phyloP scores from a whole-genome alignment of 768 basidiomycete genomes.

The Naganishia vaughanmartiniae region DNA sequence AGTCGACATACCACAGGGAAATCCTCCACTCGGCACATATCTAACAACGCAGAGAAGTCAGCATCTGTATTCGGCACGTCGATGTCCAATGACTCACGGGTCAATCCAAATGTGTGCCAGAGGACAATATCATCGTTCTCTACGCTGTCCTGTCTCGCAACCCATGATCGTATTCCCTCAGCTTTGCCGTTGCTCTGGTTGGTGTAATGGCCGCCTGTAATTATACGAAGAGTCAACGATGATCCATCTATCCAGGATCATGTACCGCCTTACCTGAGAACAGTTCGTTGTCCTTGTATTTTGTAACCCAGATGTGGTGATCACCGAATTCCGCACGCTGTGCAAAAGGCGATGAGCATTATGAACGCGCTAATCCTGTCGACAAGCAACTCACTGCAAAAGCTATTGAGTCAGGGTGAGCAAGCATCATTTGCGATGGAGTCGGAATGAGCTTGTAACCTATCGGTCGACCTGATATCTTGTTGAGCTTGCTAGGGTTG shows the following conservation, averaged over 20 bases:
- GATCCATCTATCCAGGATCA: background rate
- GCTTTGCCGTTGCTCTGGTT: constrained; percentile 43
- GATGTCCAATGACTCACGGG: constrained; percentile 34
- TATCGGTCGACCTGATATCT: constrained; percentile 33
- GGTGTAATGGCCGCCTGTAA: constrained; percentile 37
- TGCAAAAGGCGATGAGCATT: background rate
- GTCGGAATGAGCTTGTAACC: constrained; percentile 36
- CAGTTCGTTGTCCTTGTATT: constrained; percentile 41
- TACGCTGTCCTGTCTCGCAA: constrained; percentile 36
- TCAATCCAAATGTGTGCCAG: constrained; percentile 49
- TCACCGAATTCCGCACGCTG: constrained; percentile 41
- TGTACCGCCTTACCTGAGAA: constrained; percentile 28
- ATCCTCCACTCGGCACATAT: constrained; percentile 41
- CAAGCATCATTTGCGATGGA: constrained; percentile 35
- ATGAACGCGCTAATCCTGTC: background rate
- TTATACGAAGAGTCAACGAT: background rate
- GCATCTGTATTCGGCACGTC: background rate
- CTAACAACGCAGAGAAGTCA: background rate
- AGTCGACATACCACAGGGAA: constrained; percentile 40
- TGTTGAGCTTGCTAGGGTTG: constrained; percentile 35
- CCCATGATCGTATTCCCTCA: constrained; percentile 39
- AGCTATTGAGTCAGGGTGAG: constrained; percentile 29
- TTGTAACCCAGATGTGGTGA: constrained; percentile 41
- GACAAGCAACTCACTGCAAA: background rate
- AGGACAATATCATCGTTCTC: constrained; percentile 39